These are phyloP conservation scores for Colletotrichum sp. DNA, from an alignment of 2,329 filamentous ascomycete genomes.

Conservation along the genomic window DNA sequence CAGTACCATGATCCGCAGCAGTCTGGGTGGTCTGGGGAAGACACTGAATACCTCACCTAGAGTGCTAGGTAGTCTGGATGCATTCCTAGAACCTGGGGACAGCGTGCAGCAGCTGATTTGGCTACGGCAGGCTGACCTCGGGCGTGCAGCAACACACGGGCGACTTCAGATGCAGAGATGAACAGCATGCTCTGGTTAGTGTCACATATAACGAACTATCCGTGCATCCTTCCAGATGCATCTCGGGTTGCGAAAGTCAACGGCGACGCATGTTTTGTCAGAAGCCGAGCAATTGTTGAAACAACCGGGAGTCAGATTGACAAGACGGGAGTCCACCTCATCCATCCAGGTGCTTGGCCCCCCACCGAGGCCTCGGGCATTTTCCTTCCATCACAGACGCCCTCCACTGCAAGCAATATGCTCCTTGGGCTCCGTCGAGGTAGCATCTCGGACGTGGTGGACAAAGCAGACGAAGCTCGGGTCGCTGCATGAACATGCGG, in stretches of 20 bases:
- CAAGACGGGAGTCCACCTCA: neutral
- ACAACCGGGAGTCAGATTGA: neutral
- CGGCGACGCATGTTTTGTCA: neutral
- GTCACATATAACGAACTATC: neutral
- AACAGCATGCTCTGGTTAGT: neutral
- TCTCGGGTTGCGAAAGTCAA: neutral
- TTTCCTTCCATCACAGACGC: neutral
- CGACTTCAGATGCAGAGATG: neutral
- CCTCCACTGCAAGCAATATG: neutral
- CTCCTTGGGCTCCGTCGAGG: neutral
- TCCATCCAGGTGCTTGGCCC: neutral
- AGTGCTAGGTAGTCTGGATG: neutral
- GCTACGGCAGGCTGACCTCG: neutral
- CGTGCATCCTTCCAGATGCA: neutral
- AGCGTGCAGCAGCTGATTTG: neutral
- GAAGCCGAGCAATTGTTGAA: neutral
- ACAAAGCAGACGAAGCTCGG: constrained; percentile 1
- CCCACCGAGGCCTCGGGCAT: neutral
- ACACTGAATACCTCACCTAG: neutral
- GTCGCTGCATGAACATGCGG: neutral
- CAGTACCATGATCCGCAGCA: neutral
- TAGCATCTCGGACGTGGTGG: neutral
- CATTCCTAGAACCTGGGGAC: neutral
- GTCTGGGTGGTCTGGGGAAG: neutral
- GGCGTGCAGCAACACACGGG: neutral